Evolutionary conservation across 2,329 filamentous ascomycete species (phyloP), one percentile per base, ranked within the genome.

Genomic region (Fusarium torreyae): DNA sequence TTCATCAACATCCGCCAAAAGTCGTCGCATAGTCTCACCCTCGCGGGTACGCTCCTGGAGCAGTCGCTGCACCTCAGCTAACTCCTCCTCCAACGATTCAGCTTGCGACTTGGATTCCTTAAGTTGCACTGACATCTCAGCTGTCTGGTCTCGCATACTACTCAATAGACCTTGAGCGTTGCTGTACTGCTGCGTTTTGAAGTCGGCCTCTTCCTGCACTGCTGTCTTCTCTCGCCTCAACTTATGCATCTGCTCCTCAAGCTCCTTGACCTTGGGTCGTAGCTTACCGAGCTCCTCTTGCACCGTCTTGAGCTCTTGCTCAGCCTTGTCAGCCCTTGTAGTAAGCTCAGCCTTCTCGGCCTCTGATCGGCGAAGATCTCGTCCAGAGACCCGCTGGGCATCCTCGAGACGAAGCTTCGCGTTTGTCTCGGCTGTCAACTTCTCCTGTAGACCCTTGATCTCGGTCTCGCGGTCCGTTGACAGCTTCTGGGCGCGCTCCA

Each of bases 131-230:
- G 91, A 90, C 75, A 98, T 87, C 81, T 99, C 96, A 2, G 92
- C 88, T 1, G 91, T 92, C 81, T 98, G 94, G 74, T 98, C 94
- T 64, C 94, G 92, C 93, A 98, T 96, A 77, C 93, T 97, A 74
- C 91, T 91, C 78, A 98, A 89, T 15, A 98, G 82, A 51, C 91
- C 92, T 78, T 98, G 93, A 0, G 94, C 92, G 70, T 91, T 97
- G 54, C 88, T 88, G 75, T 97, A 94, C 79, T 98, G 94, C 39
- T 93, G 92, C 3, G 89, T 87, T 83, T 96, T 97, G 63, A 97
- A 86, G 56, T 94, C 89, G 1, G 92, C 87, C 73, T 98, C 94
- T 70, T 97, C 94, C 42, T 90, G 88, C 20, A 94, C 82, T 18
- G 85, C 84, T 7, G 85, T 85, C 33, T 90, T 87, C 68, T 97